phyloP scores from a whole-genome alignment of 257 asterid species.

The Solanum okadae region DNA sequence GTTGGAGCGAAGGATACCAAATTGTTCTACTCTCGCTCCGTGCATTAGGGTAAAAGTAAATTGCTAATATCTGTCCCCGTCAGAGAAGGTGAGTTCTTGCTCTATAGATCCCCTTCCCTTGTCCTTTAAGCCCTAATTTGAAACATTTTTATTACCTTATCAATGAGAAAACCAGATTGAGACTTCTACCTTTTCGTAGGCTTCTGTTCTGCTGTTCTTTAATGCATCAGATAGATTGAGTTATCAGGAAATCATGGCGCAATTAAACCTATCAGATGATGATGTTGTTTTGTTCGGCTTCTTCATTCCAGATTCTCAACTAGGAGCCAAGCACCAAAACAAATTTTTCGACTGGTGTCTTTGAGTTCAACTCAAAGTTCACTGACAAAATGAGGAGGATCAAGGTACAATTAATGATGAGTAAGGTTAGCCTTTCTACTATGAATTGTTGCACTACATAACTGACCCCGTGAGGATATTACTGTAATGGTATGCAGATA shows the following conservation, averaged over 20 bases:
- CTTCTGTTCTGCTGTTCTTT: conserved; percentile 76
- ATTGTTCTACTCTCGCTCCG: not conserved
- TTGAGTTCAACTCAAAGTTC: conserved; percentile 85
- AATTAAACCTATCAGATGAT: conserved; percentile 79
- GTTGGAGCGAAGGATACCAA: not conserved
- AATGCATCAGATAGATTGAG: conserved; percentile 79
- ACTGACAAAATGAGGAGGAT: conserved; percentile 94
- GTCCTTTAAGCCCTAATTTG: not conserved
- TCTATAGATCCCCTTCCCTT: not conserved
- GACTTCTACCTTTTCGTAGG: conserved; percentile 29
- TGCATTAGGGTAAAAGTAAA: not conserved
- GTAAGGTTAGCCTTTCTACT: not conserved
- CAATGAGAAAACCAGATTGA: not conserved
- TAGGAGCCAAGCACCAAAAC: conserved; percentile 90
- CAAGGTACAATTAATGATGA: conserved; percentile 43
- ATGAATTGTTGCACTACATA: not conserved
- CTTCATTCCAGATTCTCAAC: conserved; percentile 75
- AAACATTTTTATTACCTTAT: not conserved
- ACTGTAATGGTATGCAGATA: conserved; percentile 35
- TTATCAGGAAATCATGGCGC: conserved; percentile 83
- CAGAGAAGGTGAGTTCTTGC: conserved; percentile 54
- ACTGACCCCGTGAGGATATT: not conserved
- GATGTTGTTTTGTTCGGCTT: conserved; percentile 57
- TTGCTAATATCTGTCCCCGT: not conserved
- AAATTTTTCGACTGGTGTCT: conserved; percentile 63